phyloP scores from a whole-genome alignment of 768 basidiomycete species.

The Pisolithus microcarpus region DNA sequence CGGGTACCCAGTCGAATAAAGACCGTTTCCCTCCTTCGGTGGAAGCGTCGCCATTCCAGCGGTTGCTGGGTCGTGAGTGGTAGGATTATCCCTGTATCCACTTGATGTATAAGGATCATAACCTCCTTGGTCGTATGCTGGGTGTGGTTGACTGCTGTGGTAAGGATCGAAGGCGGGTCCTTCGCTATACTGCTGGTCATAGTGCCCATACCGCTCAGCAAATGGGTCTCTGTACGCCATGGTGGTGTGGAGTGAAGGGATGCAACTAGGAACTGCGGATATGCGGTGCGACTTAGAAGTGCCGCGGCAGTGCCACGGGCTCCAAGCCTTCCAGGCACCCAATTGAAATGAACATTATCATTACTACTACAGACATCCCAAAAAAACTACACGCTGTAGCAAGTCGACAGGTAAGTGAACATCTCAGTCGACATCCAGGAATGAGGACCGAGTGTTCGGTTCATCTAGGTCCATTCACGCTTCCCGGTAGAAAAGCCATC shows the following conservation, averaged over 20 bases:
- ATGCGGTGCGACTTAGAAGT: not conserved
- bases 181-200: conserved; percentile 29
- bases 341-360: no score
- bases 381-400: no score
- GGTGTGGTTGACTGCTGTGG: conserved; percentile 35
- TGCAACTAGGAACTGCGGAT: not conserved
- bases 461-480: conserved; percentile 27
- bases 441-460: not conserved
- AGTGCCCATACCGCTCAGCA: conserved; percentile 26
- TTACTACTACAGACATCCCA: no score
- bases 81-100: conserved; percentile 35
- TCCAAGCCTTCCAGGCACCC: conserved; percentile 8
- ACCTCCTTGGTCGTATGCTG: conserved; percentile 46
- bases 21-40: conserved; percentile 29
- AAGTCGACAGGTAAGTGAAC: no score
- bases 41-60: conserved; percentile 8
- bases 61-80: conserved; percentile 11
- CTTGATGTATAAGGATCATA: conserved; percentile 19
- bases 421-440: not conserved
- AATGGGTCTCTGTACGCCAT: conserved; percentile 56
- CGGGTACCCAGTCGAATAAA: conserved; percentile 39
- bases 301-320: conserved; percentile 1
- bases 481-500: conserved; percentile 43
- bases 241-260: not conserved
- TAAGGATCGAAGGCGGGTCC: conserved; percentile 42